Conservation (phyloP, 208 protist species). For the Giardia muris region DNA sequence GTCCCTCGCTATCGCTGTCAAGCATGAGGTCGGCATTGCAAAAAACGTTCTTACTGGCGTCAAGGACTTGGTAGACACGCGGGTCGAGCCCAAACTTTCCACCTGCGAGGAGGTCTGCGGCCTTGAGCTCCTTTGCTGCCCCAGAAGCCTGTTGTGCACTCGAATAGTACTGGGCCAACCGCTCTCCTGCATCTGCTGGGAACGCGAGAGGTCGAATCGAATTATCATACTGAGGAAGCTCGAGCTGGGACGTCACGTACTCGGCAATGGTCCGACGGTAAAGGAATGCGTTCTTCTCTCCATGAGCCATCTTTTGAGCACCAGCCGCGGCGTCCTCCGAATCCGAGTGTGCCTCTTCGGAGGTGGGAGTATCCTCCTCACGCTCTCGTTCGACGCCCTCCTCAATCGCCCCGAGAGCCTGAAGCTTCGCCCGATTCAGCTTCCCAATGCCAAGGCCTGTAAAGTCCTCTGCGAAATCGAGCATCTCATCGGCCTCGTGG, state of each 20-base stretch:
- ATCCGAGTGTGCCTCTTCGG: background rate
- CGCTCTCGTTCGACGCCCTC: background rate
- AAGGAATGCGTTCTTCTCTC: background rate
- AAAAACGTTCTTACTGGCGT: background rate
- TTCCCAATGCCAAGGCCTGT: background rate
- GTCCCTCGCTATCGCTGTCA: background rate
- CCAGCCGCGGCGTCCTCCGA: background rate
- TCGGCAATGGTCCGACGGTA: background rate
- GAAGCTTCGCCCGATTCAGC: background rate
- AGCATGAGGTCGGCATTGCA: background rate
- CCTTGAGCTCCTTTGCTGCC: background rate
- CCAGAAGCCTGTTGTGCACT: background rate
- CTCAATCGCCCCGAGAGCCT: background rate
- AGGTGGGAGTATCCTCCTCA: background rate
- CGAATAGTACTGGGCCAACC: background rate
- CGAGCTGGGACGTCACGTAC: background rate
- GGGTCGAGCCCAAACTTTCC: background rate
- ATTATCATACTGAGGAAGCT: conserved; percentile 2
- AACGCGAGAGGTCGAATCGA: background rate
- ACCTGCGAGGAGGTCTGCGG: background rate
- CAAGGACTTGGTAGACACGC: background rate
- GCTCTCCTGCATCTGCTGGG: background rate
- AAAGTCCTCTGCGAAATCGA: background rate
- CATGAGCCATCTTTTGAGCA: background rate
- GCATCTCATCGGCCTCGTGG: background rate